Evolutionary conservation across 1,284 basidiomycete genomes (phyloP), one percentile per base, ranked within the genome.

Genomic region (Ustilago esculenta): DNA sequence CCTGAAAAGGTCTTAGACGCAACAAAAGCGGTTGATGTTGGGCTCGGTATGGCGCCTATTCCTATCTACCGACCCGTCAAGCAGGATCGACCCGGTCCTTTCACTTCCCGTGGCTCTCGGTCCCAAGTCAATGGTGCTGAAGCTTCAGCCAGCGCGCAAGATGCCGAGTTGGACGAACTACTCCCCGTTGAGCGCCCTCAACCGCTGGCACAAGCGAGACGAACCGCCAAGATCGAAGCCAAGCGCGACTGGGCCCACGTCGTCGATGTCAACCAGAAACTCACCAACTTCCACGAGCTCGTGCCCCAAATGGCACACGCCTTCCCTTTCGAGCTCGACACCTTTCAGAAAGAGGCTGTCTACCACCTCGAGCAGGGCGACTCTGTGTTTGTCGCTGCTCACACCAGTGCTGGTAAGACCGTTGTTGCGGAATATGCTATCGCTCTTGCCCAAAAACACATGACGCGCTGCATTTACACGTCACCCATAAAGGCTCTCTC

Each of bases 401-500:
- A 99, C 83, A 99, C 96, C 2, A 95, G 92, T 27, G 96, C 96
- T n/a, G 96, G 96, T 48, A 98, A 99, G 84, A 98, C 96, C 0
- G 96, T 98, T 5, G 96, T 99, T 1, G 95, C 96, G 1, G 96
- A 99, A 81, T 99, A 98, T 82, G 96, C 96, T 4, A 98, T 98
- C 70, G 92, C 94, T 3, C 86, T 99, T 1, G 94, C 96, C 3
- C 90, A 90, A 58, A 95, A 95, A 81, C 96, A 99, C 83, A 97
- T 99, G 94, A 98, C 96, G 18, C 88, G 94, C 72, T 94, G 95
- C 5, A 98, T 98, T 75, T 98, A 98, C 82, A 99, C 96, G 0
- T 96, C 94, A 1, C 96, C 96, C 0, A 99, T 99, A 83, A 99
- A 99, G 80, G 96, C 96, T 0, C 85, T 98, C 5, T 98, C 95